Evolutionary conservation across 306 rosid species (phyloP), one percentile per base, ranked within the genome.

Genomic region (Heteromeles arbutifolia): DNA sequence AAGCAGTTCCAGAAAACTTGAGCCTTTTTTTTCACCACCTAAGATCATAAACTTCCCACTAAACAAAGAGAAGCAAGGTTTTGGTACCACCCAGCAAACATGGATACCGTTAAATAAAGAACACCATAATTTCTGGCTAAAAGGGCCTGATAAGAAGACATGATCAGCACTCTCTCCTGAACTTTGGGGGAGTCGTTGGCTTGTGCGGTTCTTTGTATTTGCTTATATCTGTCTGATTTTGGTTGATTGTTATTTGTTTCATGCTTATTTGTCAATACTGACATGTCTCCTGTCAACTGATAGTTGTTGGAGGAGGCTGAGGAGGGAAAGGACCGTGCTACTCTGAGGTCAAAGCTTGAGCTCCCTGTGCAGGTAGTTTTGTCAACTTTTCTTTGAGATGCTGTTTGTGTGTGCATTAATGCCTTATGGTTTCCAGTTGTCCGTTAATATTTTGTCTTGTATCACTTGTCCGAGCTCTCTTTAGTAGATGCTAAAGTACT

Each of bases 231-330:
- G 24, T n/a, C 52, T n/a, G 57, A 61, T 80, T 39, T 56, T 73
- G 59, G 34, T 65, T 34, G 71, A 26, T 66, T 32, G 26, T 64
- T 62, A 64, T 8, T 29, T 68, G 24, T 32, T 24, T 81, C 67
- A 74, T 75, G 25, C 44, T 81, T 72, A 76, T 45, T 58, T 62
- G 10, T 80, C 72, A 19, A 48, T 80, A 77, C 31, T 74, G 25
- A 74, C 34, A 32, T 77, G 78, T 44, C 41, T 68, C 37, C 21
- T 82, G 25, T 72, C 65, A 57, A 31, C 77, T 78, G 44, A 73
- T 81, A 96, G 99, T 91, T 96, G 56, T 80, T 92, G 90, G 97
- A 96, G 80, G 99, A 96, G 84, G 97, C 96, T 21, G 98, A 89
- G 85, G 99, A 95, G 73, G 99, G 98, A 84, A 96, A 89, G 84